Conservation (phyloP, 257 asterid genomes). For the Ophiorrhiza pumila region DNA sequence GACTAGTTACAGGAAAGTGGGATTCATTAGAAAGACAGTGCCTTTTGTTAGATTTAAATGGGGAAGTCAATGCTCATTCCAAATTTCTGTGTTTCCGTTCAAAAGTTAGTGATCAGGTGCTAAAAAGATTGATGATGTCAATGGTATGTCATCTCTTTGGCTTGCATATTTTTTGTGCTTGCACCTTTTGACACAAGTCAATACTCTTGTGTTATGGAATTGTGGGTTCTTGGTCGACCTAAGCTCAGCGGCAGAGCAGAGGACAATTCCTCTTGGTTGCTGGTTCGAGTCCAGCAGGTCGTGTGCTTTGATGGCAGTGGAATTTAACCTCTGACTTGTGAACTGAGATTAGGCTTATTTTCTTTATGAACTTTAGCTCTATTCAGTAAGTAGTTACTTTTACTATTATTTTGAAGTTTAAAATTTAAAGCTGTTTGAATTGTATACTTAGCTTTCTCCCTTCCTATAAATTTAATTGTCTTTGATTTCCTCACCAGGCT, state of each 20-base stretch:
- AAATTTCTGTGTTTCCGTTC: not conserved
- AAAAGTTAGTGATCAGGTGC: not conserved
- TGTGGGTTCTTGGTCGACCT: slow-evolving; percentile 15
- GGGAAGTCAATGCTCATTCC: not conserved
- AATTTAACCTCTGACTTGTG: not conserved
- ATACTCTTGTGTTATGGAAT: not conserved
- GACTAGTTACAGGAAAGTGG: not conserved
- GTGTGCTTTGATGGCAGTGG: slow-evolving; percentile 4
- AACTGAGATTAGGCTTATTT: not conserved
- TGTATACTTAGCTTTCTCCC: not conserved
- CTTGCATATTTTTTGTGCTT: not conserved
- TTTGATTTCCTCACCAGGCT: not conserved
- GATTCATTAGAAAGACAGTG: not conserved
- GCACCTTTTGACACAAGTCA: not conserved
- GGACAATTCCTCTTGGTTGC: slow-evolving; percentile 29
- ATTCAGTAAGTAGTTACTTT: not conserved
- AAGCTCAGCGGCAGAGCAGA: slow-evolving; percentile 34
- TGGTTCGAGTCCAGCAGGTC: slow-evolving; percentile 31
- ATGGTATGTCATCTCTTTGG: not conserved
- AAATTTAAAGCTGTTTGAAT: no score
- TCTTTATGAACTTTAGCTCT: not conserved
- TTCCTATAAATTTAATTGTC: no score
- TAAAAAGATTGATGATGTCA: not conserved
- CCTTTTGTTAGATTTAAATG: not conserved
- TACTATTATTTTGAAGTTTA: not conserved